A percentile compares a stretch with the other conserved stretches of the same genome.
Evolutionary conservation across 2,329 filamentous ascomycete genomes (phyloP).

Genomic region (Chaetomium strumarium): DNA sequence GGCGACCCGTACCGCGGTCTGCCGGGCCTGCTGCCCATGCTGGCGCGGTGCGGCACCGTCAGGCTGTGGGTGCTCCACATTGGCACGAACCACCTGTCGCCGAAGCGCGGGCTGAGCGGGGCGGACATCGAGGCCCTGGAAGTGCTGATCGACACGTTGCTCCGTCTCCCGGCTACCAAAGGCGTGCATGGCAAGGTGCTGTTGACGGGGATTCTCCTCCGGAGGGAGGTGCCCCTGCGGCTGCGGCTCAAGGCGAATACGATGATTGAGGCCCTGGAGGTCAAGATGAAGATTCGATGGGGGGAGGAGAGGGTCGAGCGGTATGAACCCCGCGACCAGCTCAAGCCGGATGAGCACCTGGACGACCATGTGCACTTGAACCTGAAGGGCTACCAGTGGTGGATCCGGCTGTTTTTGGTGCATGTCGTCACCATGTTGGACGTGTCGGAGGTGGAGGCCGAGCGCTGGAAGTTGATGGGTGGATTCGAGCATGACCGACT

Average conservation of each 20-base stretch:
- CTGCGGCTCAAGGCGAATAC: slow-evolving; percentile 11
- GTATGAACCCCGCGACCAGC: no score
- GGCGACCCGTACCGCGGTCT: slow-evolving; percentile 6
- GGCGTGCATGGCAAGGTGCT: slow-evolving; percentile 11
- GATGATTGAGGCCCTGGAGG: background rate
- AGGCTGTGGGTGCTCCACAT: slow-evolving; percentile 21
- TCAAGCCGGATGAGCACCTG: slow-evolving; percentile 11
- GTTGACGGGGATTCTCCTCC: slow-evolving; percentile 17
- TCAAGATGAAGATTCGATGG: no score
- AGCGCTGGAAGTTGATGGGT: no score
- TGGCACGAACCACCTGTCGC: slow-evolving; percentile 20
- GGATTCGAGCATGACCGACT: no score
- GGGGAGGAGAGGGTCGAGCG: slow-evolving; percentile 4
- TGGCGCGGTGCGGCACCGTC: slow-evolving; percentile 7
- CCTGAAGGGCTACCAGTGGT: slow-evolving; percentile 18
- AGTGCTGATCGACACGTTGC: slow-evolving; percentile 7
- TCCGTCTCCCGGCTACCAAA: background rate
- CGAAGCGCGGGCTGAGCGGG: slow-evolving; percentile 16
- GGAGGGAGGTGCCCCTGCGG: slow-evolving; percentile 9
- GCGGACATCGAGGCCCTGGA: slow-evolving; percentile 9
- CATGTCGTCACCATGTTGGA: background rate
- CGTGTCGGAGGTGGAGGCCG: no score
- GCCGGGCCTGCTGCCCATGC: slow-evolving; percentile 1
- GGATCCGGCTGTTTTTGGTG: slow-evolving; percentile 11
- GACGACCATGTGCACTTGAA: slow-evolving; percentile 21